Evolutionary conservation across 2,329 filamentous ascomycete genomes (phyloP), one percentile per base, ranked within the genome.

Genomic region (Hansfordia pulvinata): DNA sequence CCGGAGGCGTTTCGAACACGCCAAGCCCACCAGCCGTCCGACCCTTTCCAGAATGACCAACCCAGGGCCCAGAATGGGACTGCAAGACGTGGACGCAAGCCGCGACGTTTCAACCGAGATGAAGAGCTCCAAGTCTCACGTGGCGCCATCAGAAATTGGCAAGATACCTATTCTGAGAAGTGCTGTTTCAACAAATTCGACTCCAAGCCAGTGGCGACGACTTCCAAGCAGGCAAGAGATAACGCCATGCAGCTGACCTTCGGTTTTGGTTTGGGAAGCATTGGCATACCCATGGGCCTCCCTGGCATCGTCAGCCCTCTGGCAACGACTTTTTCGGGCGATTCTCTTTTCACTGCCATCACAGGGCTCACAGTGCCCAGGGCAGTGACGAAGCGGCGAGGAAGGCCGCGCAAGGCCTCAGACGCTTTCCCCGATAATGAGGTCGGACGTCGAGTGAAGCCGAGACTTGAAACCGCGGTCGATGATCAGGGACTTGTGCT

Each of bases 131-230:
- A 48, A 11, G 16, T 67, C 8, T 39, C 53, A 8, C 39, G 49
- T 30, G 38, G 35, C 9, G 47, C 53, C 27, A 42, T 62, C 25
- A 52, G 47, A 29, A 29, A 34, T 5, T 67, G 62, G 63, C 41
- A 47, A 27, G 29, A 35, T 2, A 40, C 60, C 20, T 69, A 69
- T 30, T 32, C 56, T 6, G 34, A 46, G 8, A 76, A 74, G 35
- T 85, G 45, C 37, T 11, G 36, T 34, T n/a, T n/a, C n/a, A n/a
- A 8, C 26, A 10, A 20, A 42, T 33, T 29, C 50, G 49, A 27
- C 33, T n/a, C n/a, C 30, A 28, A 40, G 22, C 35, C 38, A 6
- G 40, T 43, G 18, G 49, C 49, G 1, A 24, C 31, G 8, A n/a
- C n/a, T n/a, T n/a, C n/a, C n/a, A 37, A 45, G 3, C 53, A 58